phyloP scores from a whole-genome alignment of 257 asterid genomes.

The Plantago major region DNA sequence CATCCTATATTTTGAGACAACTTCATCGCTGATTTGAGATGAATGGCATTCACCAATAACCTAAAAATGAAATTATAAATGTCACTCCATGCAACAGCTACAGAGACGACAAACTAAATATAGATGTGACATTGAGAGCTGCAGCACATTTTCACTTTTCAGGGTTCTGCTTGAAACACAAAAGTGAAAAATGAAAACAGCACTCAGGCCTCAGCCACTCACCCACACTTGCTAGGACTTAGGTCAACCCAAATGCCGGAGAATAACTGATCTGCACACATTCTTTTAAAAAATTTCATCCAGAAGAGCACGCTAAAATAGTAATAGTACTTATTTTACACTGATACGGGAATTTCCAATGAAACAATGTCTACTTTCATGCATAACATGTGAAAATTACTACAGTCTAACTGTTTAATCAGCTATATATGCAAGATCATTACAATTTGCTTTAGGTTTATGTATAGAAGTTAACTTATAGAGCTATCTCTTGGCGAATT shows the following conservation, averaged over 20 bases:
- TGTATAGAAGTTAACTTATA: no score
- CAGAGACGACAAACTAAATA: not conserved
- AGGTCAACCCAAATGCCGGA: constrained; percentile 2
- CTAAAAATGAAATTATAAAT: constrained; percentile 33
- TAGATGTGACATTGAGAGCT: not conserved
- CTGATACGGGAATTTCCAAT: no score
- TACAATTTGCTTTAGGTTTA: no score
- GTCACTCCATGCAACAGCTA: constrained; percentile 15
- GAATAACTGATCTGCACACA: not conserved
- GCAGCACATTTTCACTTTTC: not conserved
- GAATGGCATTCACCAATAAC: constrained; percentile 90
- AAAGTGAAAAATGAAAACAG: not conserved
- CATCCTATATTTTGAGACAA: constrained; percentile 49
- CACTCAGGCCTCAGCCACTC: no score
- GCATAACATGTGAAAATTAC: no score
- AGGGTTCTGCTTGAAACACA: not conserved
- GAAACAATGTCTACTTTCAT: no score
- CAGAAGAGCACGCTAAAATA: no score
- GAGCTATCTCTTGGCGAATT: no score
- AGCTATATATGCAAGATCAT: no score
- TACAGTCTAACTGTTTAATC: no score
- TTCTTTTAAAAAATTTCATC: no score
- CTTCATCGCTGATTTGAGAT: constrained; percentile 52
- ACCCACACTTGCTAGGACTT: not conserved
- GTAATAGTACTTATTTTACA: no score